Evolutionary conservation across 257 asterid genomes (phyloP), one percentile per base, ranked within the genome.

Genomic region (Nicotiana noctiflora): DNA sequence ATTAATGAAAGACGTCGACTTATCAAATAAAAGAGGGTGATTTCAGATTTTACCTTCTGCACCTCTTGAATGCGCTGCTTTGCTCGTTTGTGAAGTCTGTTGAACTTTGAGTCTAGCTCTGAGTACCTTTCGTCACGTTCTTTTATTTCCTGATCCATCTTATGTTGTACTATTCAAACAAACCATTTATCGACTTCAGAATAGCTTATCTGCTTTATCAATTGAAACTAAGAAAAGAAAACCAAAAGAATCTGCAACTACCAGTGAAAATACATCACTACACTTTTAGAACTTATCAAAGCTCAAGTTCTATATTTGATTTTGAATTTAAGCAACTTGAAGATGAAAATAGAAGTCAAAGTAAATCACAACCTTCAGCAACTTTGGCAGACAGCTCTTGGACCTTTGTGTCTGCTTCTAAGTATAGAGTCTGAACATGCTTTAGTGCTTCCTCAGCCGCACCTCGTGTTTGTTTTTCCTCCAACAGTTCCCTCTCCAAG

Each of bases 51-150:
- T 90, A 94, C 99, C 92, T 96, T 96, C 76, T 96, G 99, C 86
- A 96, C 95, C 81, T 96, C 99, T 87, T 96, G 99, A 85, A 96
- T 96, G 29, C 98, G 98, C 84, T 93, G 99, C 85, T 96, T 96
- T 84, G 99, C 99, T 86, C 99, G 92, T 90, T 96, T 96, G 85
- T 96, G 99, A 84, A 96, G 99, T 88, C 98, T 89, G 85, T 84
- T 96, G 84, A 96, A 89, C 91, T 94, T 94, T 70, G 90, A 80
- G 86, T 96, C 99, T 64, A 96, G 94, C 90, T 96, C 99, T 1
- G 97, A 85, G 76, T 90, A 94, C 84, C 92, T 95, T 81, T 93
- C 96, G 15, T 96, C 98, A 52, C 98, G 94, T 81, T 91, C 98
- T 86, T 91, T 90, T 44, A 96, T 86, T 90, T 96, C 98, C 84